A percentile compares a stretch with the other conserved stretches of the same genome.
Conservation (phyloP, 306 rosid species). For the Quercus glauca region DNA sequence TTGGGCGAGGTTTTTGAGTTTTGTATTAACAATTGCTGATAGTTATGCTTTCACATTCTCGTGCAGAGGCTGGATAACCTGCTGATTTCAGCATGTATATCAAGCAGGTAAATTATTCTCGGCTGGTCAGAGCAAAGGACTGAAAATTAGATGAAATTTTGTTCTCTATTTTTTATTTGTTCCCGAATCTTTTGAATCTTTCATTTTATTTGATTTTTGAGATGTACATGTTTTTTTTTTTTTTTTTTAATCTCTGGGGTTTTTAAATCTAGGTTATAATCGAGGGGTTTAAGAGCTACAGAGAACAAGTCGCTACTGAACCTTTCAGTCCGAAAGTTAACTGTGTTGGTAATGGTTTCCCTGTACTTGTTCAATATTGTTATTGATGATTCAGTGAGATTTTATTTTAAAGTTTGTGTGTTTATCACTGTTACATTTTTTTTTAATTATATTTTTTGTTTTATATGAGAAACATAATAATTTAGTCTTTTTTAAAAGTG, state of each 20-base stretch:
- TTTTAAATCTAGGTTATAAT: constrained; percentile 57
- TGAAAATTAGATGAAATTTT: neutral
- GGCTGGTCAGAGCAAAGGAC: neutral
- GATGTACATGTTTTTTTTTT: neutral
- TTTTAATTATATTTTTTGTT: neutral
- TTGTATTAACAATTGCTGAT: constrained; percentile 20
- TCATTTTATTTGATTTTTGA: neutral
- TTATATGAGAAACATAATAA: neutral
- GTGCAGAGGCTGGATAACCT: constrained; percentile 37
- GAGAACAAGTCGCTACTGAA: constrained; percentile 89
- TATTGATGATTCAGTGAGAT: neutral
- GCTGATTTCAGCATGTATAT: constrained; percentile 69
- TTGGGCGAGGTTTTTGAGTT: neutral
- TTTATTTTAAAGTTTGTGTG: neutral
- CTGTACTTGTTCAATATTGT: constrained; percentile 5
- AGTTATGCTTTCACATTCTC: neutral
- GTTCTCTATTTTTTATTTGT: neutral
- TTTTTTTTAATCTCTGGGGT: constrained; percentile 1
- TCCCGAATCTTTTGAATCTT: neutral
- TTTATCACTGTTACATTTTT: neutral
- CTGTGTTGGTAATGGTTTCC: constrained; percentile 82
- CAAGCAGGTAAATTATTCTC: constrained; percentile 70
- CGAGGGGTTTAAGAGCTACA: constrained; percentile 96
- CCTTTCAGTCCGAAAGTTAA: constrained; percentile 95
- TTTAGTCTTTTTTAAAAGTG: neutral